Evolutionary conservation across 2,329 filamentous ascomycete species (phyloP).

Genomic region (Colletotrichum aenigma): DNA sequence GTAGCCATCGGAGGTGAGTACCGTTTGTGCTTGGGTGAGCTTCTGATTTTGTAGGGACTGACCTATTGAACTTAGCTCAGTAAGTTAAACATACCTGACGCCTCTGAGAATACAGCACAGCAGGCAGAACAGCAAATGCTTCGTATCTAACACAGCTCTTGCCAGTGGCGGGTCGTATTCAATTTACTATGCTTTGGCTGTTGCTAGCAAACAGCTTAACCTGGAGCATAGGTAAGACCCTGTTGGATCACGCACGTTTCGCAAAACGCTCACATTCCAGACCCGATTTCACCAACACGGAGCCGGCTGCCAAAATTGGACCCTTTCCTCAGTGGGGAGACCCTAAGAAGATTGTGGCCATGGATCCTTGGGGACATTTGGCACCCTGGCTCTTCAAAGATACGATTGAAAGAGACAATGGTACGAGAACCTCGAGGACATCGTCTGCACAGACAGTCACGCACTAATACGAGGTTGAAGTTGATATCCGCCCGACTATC

Average conservation of each 20-base stretch:
- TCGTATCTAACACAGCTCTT: background rate
- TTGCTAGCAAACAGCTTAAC: conserved; percentile 88
- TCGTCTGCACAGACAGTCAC: background rate
- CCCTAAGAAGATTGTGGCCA: conserved; percentile 92
- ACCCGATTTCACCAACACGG: conserved; percentile 75
- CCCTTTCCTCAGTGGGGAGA: conserved; percentile 91
- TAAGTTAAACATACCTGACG: conserved; percentile 24
- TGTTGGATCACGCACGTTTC: background rate
- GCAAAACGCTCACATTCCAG: conserved; percentile 29
- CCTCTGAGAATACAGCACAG: background rate
- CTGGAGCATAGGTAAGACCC: conserved; percentile 70
- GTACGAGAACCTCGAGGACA: conserved; percentile 36
- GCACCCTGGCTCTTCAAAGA: conserved; percentile 84
- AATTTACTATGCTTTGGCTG: conserved; percentile 91
- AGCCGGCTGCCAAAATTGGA: conserved; percentile 88
- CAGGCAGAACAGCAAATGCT: background rate
- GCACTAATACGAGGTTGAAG: conserved; percentile 32
- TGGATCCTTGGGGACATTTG: conserved; percentile 94
- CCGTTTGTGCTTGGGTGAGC: background rate
- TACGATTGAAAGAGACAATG: conserved; percentile 75
- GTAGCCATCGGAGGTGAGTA: conserved; percentile 62
- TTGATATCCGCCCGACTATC: conserved; percentile 89
- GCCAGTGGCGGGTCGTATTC: conserved; percentile 86
- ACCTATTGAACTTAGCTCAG: conserved; percentile 37
- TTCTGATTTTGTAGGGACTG: conserved; percentile 20